Base-by-base conservation (phyloP, 805 yeast species). In the Maudiozyma barnettii region DNA sequence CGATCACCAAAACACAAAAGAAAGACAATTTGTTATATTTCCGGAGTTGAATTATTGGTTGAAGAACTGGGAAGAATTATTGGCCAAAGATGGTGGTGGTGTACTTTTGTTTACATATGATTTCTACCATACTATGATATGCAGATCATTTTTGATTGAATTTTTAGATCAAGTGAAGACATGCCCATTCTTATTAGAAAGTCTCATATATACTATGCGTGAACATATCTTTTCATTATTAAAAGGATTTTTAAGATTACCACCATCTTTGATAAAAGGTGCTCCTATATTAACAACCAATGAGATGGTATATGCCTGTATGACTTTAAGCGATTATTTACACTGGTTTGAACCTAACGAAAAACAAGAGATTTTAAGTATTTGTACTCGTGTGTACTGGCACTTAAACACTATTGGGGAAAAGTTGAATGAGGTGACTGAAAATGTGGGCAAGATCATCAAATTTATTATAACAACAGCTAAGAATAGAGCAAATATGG, bases 311-410 rank as follows among this genome's bases (percentile, higher is more conserved):
- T 79, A 77, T 57, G 73, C 81, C 0, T 76, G 80, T 54, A 55
- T 77, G 36, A 73, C 79, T 0, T 60, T 79, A 21, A 74, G 77
- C 54, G 79, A 76, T 43, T 71, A 67, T 50, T 58, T 76, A 16
- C 65, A 64, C 44, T 58, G 65, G 51, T 69, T 72, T 61, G 63
- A 64, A 31, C 56, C 59, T 6, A 58, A 65, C n/a, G 72, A 73
- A 48, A 69, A 68, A 46, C 69, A 68, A 20, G 66, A 62, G 48
- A 58, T 76, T 2, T 54, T 78, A 40, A 74, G 66, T 50, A 56
- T 76, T 10, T 76, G 79, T 40, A 71, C 81, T 0, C 68, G 69
- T 46, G 71, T 76, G 8, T 79, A 78, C 51, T 79, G 82, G 82
- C 79, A 76, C 51, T 59, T 79, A 50, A 77, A 74, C 49, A 71